Conservation (phyloP, 768 basidiomycete genomes). For the Pleurotus ostreatus region DNA sequence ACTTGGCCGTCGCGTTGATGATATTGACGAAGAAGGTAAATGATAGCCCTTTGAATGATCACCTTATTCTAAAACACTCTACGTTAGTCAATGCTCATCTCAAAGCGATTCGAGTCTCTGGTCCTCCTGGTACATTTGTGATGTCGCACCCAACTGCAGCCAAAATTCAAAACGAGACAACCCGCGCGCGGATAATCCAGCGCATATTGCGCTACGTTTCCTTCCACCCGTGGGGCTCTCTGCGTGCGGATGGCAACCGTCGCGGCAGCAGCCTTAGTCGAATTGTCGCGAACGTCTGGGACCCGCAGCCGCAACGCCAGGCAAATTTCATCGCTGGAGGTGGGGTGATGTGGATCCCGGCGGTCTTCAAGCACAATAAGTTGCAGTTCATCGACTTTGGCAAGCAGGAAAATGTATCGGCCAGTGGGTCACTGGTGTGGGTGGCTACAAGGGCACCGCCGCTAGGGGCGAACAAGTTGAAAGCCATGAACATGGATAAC, state of each 20-base stretch:
- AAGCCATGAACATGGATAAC: constrained; percentile 17
- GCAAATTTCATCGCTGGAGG: constrained; percentile 51
- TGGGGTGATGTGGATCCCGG: constrained; percentile 63
- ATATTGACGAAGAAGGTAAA: constrained; percentile 44
- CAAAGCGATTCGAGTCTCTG: constrained; percentile 30
- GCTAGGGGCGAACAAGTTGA: constrained; percentile 25
- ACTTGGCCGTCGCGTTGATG: constrained; percentile 31
- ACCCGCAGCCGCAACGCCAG: constrained; percentile 20
- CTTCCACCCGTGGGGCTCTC: constrained; percentile 72
- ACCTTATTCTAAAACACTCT: constrained; percentile 7
- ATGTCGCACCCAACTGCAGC: constrained; percentile 33
- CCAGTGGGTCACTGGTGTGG: constrained; percentile 46
- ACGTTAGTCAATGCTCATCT: constrained; percentile 39
- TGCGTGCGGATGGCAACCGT: constrained; percentile 57
- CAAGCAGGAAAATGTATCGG: neutral
- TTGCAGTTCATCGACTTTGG: constrained; percentile 18
- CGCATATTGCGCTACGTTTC: constrained; percentile 69
- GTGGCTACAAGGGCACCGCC: constrained; percentile 58
- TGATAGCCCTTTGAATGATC: neutral
- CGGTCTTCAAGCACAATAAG: constrained; percentile 25
- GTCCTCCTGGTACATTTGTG: constrained; percentile 47
- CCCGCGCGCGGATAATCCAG: constrained; percentile 40
- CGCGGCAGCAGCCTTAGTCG: constrained; percentile 38
- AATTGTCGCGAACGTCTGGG: constrained; percentile 49
- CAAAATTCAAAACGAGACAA: constrained; percentile 27